Evolutionary conservation across 2,329 filamentous ascomycete species (phyloP).

Genomic region (Stachybotrys elegans): DNA sequence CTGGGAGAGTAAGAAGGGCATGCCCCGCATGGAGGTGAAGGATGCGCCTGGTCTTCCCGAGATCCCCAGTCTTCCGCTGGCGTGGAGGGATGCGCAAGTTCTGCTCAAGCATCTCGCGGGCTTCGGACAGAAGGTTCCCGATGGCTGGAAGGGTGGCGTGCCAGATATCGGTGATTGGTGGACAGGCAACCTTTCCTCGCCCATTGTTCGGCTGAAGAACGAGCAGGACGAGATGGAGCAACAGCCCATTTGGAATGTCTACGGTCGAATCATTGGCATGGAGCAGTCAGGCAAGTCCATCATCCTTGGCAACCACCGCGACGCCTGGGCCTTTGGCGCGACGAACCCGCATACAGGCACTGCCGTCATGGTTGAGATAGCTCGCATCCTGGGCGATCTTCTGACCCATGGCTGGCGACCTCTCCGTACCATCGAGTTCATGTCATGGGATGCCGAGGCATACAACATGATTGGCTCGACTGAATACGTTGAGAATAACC

Average conservation of each 20-base stretch:
- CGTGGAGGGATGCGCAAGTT: slow-evolving; percentile 82
- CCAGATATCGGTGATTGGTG: slow-evolving; percentile 76
- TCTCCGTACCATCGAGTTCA: slow-evolving; percentile 91
- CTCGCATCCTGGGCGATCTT: slow-evolving; percentile 77
- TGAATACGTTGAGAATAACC: slow-evolving; percentile 85
- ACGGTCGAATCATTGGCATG: slow-evolving; percentile 76
- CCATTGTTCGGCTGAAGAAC: slow-evolving; percentile 77
- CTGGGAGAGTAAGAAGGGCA: slow-evolving; percentile 65
- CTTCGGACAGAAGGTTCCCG: slow-evolving; percentile 62
- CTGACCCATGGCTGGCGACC: slow-evolving; percentile 78
- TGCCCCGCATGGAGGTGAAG: slow-evolving; percentile 61
- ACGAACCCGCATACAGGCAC: slow-evolving; percentile 83
- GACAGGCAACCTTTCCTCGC: slow-evolving; percentile 72
- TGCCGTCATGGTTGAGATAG: slow-evolving; percentile 84
- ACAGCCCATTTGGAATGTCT: slow-evolving; percentile 88
- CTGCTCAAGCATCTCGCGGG: slow-evolving; percentile 73
- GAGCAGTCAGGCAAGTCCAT: slow-evolving; percentile 81
- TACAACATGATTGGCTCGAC: slow-evolving; percentile 94
- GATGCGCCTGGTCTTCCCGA: slow-evolving; percentile 68
- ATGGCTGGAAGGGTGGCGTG: slow-evolving; percentile 72
- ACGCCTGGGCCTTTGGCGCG: slow-evolving; percentile 87
- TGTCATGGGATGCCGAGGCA: slow-evolving; percentile 90
- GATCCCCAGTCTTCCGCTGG: slow-evolving; percentile 85
- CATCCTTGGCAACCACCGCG: slow-evolving; percentile 88
- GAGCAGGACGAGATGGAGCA: slow-evolving; percentile 77